Conservation (phyloP, 169 alveolate species). For the Plasmodium cynomolgi region DNA sequence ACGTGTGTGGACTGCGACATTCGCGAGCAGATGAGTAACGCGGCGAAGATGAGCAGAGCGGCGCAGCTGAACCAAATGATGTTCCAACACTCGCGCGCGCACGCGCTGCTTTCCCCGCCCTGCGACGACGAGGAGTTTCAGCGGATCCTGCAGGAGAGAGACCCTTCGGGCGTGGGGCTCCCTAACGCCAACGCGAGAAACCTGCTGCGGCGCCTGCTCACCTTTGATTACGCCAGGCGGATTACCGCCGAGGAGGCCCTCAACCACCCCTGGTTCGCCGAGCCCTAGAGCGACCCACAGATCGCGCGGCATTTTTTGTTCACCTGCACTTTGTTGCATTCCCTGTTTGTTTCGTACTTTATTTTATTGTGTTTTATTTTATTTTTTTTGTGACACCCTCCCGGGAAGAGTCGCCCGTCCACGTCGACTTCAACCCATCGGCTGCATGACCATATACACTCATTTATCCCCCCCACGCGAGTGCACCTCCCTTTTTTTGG, state of each 20-base stretch:
- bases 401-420: neutral
- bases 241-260: slow-evolving; percentile 87
- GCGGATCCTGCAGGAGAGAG: slow-evolving; percentile 39
- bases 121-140: slow-evolving; percentile 63
- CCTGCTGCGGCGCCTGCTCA: slow-evolving; percentile 79
- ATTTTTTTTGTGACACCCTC: neutral
- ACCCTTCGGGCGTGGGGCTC: slow-evolving; percentile 69
- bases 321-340: neutral
- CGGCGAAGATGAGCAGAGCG: neutral
- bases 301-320: neutral
- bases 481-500: neutral
- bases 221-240: slow-evolving; percentile 83
- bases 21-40: neutral
- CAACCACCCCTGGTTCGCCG: slow-evolving; percentile 83
- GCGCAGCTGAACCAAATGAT: neutral
- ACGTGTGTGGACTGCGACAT: neutral
- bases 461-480: neutral
- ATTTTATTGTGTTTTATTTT: neutral
- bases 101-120: neutral
- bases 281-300: neutral
- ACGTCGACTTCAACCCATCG: neutral
- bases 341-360: neutral
- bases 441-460: neutral
- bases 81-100: neutral
- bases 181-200: slow-evolving; percentile 82